Evolutionary conservation across 345 rosid genomes (phyloP).

Genomic region (Aurinia saxatilis): DNA sequence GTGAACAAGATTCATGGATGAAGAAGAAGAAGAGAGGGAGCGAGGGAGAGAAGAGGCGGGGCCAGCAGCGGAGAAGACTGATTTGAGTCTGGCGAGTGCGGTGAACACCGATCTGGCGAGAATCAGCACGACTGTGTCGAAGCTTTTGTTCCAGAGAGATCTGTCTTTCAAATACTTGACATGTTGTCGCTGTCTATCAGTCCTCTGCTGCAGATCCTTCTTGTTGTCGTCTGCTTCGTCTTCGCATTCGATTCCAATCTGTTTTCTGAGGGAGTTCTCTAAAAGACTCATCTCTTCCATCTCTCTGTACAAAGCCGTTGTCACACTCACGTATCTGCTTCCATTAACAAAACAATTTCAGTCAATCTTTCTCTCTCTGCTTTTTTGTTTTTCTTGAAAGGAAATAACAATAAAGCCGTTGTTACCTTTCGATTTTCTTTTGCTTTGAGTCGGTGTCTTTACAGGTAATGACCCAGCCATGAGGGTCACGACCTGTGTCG

Average conservation of each 20-base stretch:
- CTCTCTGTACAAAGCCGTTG: slow-evolving; percentile 63
- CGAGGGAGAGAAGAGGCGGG: slow-evolving; percentile 42
- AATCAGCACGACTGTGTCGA: slow-evolving; percentile 50
- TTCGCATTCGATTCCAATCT: slow-evolving; percentile 17
- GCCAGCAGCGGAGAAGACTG: slow-evolving; percentile 30
- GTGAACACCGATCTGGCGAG: slow-evolving; percentile 68
- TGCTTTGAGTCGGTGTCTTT: slow-evolving; percentile 62
- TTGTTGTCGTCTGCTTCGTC: slow-evolving; percentile 27
- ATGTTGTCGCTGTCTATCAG: slow-evolving; percentile 62
- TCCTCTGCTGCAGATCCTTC: slow-evolving; percentile 59
- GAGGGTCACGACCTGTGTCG: slow-evolving; percentile 52
- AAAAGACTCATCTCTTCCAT: slow-evolving; percentile 66
- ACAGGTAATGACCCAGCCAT: slow-evolving; percentile 49
- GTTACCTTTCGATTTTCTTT: slow-evolving; percentile 71
- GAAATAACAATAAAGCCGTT: no score
- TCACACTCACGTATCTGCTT: slow-evolving; percentile 50
- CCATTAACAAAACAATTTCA: not conserved
- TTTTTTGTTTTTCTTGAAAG: no score
- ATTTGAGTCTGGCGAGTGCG: slow-evolving; percentile 55
- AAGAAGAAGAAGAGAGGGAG: slow-evolving; percentile 71
- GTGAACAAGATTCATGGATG: slow-evolving; percentile 63
- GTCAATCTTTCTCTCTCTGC: no score
- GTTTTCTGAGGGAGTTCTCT: slow-evolving; percentile 51
- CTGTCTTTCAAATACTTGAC: slow-evolving; percentile 71
- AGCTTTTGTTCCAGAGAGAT: slow-evolving; percentile 83